Base-by-base conservation (phyloP, 2,329 filamentous ascomycete genomes). In the Raffaelea deltoideospora region DNA sequence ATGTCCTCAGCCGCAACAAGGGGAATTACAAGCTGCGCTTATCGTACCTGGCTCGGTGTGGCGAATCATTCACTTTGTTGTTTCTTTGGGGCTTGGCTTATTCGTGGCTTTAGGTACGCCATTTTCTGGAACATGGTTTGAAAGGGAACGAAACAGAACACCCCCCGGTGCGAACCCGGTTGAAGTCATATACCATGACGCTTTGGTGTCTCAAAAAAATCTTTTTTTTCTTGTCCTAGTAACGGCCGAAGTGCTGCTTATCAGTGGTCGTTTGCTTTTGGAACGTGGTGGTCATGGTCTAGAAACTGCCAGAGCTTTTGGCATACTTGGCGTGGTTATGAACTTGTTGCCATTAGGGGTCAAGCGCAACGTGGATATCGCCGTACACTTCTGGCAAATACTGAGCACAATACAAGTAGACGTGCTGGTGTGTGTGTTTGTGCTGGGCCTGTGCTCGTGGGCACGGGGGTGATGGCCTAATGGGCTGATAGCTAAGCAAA, bases 151-250 rank as follows among this genome's bases (percentile, higher is more conserved):
- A n/a, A n/a, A n/a, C n/a, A n/a, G n/a, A n/a, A n/a, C n/a, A n/a
- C n/a, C n/a, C n/a, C n/a, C n/a, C n/a, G n/a, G n/a, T n/a, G n/a
- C n/a, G n/a, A n/a, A n/a, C n/a, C n/a, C n/a, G n/a, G n/a, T n/a
- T n/a, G n/a, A n/a, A n/a, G n/a, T n/a, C n/a, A n/a, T n/a, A n/a
- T n/a, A n/a, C n/a, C n/a, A n/a, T n/a, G n/a, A n/a, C n/a, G n/a
- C n/a, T n/a, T n/a, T n/a, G n/a, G n/a, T n/a, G n/a, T n/a, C n/a
- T n/a, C n/a, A n/a, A n/a, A n/a, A n/a, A n/a, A n/a, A n/a, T n/a
- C n/a, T n/a, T 41, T 78, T 86, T 56, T 86, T 88, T 56, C 84
- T 76, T 62, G 67, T 81, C n/a, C 90, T 88, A 52, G 77, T 80
- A 6, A 84, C 81, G 1, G 76, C 73, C 23, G 81, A 90, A 59